Conservation (phyloP, 805 yeast genomes). For the Pichia nakasei region DNA sequence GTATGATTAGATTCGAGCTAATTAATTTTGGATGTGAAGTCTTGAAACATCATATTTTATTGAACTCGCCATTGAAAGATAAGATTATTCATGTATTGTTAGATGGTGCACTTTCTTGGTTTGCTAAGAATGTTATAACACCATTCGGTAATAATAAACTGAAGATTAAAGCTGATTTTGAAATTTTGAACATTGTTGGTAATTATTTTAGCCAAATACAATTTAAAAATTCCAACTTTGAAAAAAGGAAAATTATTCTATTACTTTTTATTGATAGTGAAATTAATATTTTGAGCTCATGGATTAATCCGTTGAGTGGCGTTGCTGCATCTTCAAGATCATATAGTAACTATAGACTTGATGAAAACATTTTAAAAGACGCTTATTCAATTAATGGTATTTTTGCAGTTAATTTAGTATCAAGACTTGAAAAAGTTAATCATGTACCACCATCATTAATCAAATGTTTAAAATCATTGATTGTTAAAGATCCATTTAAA, state of each 20-base stretch:
- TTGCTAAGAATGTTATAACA: slow-evolving; percentile 47
- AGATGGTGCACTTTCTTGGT: slow-evolving; percentile 75
- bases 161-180: slow-evolving; percentile 60
- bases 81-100: slow-evolving; percentile 44
- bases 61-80: slow-evolving; percentile 36
- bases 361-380: slow-evolving; percentile 35
- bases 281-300: slow-evolving; percentile 57
- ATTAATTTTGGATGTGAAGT: slow-evolving; percentile 60
- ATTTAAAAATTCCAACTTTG: slow-evolving; percentile 24
- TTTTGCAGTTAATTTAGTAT: slow-evolving; percentile 62
- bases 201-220: slow-evolving; percentile 20
- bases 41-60: slow-evolving; percentile 43
- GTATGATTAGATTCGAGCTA: slow-evolving; percentile 67
- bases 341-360: slow-evolving; percentile 27
- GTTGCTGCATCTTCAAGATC: slow-evolving; percentile 17
- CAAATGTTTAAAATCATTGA: slow-evolving; percentile 34
- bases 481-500: slow-evolving; percentile 48
- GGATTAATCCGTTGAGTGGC: slow-evolving; percentile 61
- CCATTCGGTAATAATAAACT: slow-evolving; percentile 82
- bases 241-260: slow-evolving; percentile 44
- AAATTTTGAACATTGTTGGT: slow-evolving; percentile 47
- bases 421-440: slow-evolving; percentile 35
- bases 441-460: slow-evolving; percentile 27
- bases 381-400: slow-evolving; percentile 65
- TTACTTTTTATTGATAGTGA: slow-evolving; percentile 68